These are phyloP conservation scores for Annulohypoxylon bovei DNA, from an alignment of 495 filamentous ascomycete genomes.

Conservation along the genomic window DNA sequence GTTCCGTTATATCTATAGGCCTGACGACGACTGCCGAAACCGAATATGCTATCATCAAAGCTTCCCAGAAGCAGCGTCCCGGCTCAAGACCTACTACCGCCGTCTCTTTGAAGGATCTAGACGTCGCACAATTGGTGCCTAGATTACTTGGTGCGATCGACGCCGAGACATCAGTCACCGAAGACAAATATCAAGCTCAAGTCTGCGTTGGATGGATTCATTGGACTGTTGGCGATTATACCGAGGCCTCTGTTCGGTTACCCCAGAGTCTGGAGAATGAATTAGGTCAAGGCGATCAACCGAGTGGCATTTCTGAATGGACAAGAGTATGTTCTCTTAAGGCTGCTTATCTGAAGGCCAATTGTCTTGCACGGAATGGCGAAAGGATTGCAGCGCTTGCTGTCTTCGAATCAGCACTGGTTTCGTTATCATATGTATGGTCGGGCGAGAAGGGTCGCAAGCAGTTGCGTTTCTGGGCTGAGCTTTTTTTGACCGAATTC, in stretches of 20 bases:
- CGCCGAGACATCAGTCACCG: slow-evolving; percentile 61
- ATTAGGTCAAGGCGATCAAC: slow-evolving; percentile 60
- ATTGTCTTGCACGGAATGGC: slow-evolving; percentile 68
- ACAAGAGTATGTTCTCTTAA: slow-evolving; percentile 82
- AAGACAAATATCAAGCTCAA: slow-evolving; percentile 82
- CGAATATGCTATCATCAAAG: slow-evolving; percentile 69
- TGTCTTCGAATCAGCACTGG: slow-evolving; percentile 70
- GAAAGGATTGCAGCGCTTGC: slow-evolving; percentile 66
- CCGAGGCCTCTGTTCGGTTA: slow-evolving; percentile 66
- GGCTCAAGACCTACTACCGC: slow-evolving; percentile 55
- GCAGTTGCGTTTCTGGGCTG: slow-evolving; percentile 79
- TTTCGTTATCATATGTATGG: slow-evolving; percentile 63
- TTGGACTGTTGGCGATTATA: slow-evolving; percentile 75
- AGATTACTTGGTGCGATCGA: slow-evolving; percentile 75
- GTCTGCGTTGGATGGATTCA: slow-evolving; percentile 86
- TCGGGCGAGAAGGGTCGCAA: slow-evolving; percentile 56
- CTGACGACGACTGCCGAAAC: slow-evolving; percentile 77
- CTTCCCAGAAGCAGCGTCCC: slow-evolving; percentile 57
- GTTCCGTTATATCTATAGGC: slow-evolving; percentile 58
- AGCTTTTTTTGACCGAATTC: slow-evolving; percentile 75
- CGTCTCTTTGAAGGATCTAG: slow-evolving; percentile 45
- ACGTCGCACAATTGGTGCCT: slow-evolving; percentile 64
- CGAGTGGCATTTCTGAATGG: slow-evolving; percentile 69
- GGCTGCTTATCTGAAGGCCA: slow-evolving; percentile 77
- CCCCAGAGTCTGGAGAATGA: slow-evolving; percentile 68